Evolutionary conservation across 495 filamentous ascomycete species (phyloP).

Genomic region (Aspergillus bridgeri): DNA sequence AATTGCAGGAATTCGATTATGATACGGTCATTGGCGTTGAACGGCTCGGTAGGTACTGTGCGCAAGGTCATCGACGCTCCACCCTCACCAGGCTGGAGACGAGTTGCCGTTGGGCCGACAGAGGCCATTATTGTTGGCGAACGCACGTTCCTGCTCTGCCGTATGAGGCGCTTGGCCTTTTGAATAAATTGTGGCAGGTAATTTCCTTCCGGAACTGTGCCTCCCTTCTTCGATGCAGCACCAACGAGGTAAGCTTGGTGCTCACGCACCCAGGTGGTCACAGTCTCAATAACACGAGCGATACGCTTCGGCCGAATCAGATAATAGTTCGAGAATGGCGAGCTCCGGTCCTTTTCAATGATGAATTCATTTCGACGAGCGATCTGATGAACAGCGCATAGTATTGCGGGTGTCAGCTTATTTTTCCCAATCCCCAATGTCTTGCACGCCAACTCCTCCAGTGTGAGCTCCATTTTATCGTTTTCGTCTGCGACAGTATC

Average conservation of each 20-base stretch:
- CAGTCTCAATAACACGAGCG: slow-evolving; percentile 41
- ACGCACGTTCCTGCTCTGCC: slow-evolving; percentile 60
- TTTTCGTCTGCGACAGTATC: slow-evolving; percentile 43
- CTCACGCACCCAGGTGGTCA: slow-evolving; percentile 54
- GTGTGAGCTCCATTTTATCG: slow-evolving; percentile 50
- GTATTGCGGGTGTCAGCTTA: slow-evolving; percentile 46
- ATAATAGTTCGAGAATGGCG: slow-evolving; percentile 37
- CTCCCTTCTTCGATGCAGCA: no score
- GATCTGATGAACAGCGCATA: slow-evolving; percentile 68
- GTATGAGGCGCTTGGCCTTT: slow-evolving; percentile 63
- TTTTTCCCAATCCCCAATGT: slow-evolving; percentile 42
- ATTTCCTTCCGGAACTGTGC: slow-evolving; percentile 25
- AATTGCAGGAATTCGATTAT: slow-evolving; percentile 70
- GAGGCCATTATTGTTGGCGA: slow-evolving; percentile 55
- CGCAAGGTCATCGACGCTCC: slow-evolving; percentile 39
- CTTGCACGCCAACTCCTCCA: slow-evolving; percentile 59
- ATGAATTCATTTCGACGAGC: slow-evolving; percentile 38
- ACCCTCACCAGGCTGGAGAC: slow-evolving; percentile 34
- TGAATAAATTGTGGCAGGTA: slow-evolving; percentile 56
- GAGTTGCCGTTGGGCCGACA: slow-evolving; percentile 45
- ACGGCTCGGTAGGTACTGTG: slow-evolving; percentile 32
- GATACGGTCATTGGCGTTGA: slow-evolving; percentile 43
- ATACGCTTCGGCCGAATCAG: slow-evolving; percentile 50
- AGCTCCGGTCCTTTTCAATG: slow-evolving; percentile 49
- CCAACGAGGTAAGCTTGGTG: slow-evolving; percentile 48